phyloP scores from a whole-genome alignment of 2,329 filamentous ascomycete genomes.

The Xylaria sp. region DNA sequence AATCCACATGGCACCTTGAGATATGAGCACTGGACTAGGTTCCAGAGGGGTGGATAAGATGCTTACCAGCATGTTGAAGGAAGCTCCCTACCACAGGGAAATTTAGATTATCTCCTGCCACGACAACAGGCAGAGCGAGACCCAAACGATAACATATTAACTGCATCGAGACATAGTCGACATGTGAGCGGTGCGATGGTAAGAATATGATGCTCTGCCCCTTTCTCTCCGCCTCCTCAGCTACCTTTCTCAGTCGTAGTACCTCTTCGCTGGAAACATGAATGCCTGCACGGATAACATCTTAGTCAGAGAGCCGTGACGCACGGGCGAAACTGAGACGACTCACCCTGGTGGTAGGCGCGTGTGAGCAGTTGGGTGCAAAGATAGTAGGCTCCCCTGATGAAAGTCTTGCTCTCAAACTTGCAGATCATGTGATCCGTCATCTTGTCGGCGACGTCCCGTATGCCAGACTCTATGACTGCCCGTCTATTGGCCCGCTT shows the following conservation, averaged over 20 bases:
- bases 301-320: conserved; percentile 21
- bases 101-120: conserved; percentile 96
- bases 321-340: background rate
- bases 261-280: conserved; percentile 97
- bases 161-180: conserved; percentile 95
- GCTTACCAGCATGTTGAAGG: conserved; percentile 83
- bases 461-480: conserved; percentile 77
- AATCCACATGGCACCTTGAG: conserved; percentile 84
- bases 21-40: conserved; percentile 25
- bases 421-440: conserved; percentile 99
- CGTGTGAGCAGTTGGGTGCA: conserved; percentile 87
- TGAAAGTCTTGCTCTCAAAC: conserved; percentile 94
- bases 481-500: conserved; percentile 65
- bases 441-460: conserved; percentile 85
- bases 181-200: conserved; percentile 92
- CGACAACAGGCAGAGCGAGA: conserved; percentile 87
- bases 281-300: conserved; percentile 62
- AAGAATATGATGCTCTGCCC: conserved; percentile 97
- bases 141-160: conserved; percentile 95
- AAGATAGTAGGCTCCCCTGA: conserved; percentile 90
- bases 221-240: conserved; percentile 81
- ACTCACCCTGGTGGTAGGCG: conserved; percentile 84
- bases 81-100: conserved; percentile 91
- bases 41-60: background rate
- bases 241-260: conserved; percentile 80